Conservation (phyloP, 352 stramenopile species). For the Phytopythium mirpurense region DNA sequence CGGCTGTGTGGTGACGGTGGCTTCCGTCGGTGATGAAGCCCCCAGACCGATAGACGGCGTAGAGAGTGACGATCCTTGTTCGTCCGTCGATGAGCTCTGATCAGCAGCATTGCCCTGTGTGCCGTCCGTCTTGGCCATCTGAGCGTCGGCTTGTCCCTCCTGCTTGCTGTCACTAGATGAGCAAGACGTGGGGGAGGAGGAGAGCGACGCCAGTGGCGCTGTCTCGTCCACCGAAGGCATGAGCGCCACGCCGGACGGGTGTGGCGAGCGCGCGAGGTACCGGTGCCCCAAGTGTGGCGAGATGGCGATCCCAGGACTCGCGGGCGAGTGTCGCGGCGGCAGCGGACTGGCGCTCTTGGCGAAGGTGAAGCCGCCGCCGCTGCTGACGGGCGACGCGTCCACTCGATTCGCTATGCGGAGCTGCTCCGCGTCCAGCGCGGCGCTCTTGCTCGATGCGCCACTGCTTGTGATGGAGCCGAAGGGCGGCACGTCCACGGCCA, state of each 20-base stretch:
- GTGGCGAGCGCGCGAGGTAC: constrained; percentile 1
- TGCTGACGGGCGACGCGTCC: neutral
- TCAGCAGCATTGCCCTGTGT: neutral
- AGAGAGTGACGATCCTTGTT: neutral
- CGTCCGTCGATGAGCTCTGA: neutral
- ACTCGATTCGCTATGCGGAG: constrained; percentile 5
- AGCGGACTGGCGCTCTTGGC: constrained; percentile 1
- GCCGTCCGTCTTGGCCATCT: neutral
- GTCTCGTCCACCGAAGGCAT: constrained; percentile 76
- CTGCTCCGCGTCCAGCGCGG: constrained; percentile 2
- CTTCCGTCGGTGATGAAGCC: neutral
- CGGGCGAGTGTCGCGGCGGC: constrained; percentile 1
- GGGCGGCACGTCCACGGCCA: constrained; percentile 29
- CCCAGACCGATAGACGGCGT: neutral
- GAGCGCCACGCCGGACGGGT: constrained; percentile 31
- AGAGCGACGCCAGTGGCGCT: constrained; percentile 19
- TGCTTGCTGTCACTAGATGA: neutral
- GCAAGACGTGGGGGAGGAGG: neutral
- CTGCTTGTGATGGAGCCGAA: constrained; percentile 36
- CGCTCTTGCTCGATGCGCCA: neutral
- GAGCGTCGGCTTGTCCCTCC: neutral
- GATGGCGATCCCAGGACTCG: neutral
- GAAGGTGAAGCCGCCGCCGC: constrained; percentile 1
- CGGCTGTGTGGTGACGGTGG: neutral
- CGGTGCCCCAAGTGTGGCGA: neutral